Conservation (phyloP, 805 yeast species). For the Yarrowia divulgata region DNA sequence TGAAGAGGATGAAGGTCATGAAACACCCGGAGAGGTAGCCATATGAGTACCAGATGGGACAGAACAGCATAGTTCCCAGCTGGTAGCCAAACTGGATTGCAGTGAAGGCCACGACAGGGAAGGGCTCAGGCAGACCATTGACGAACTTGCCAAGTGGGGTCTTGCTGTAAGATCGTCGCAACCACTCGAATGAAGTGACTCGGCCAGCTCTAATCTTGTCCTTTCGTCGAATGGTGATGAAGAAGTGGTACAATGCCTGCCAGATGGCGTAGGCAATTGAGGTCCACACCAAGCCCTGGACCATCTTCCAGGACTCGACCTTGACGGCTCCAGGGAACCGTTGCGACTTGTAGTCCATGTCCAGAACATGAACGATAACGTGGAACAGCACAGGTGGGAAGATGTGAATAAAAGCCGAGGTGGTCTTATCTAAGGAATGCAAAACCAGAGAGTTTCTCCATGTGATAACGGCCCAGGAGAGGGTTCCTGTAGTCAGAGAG, state of each 20-base stretch:
- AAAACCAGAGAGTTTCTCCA: conserved; percentile 95
- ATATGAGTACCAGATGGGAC: conserved; percentile 86
- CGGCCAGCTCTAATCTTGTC: conserved; percentile 85
- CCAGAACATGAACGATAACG: conserved; percentile 81
- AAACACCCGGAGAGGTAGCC: conserved; percentile 72
- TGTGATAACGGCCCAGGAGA: conserved; percentile 91
- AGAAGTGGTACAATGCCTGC: conserved; percentile 91
- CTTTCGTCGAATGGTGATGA: conserved; percentile 80
- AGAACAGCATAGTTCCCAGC: conserved; percentile 80
- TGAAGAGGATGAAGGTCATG: conserved; percentile 72
- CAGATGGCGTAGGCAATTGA: conserved; percentile 83
- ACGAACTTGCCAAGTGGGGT: conserved; percentile 76
- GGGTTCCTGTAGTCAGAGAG: conserved; percentile 85
- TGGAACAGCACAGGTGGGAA: conserved; percentile 89
- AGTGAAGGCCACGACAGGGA: conserved; percentile 88
- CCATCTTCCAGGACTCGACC: conserved; percentile 73
- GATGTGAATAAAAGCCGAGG: conserved; percentile 88
- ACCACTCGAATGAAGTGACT: conserved; percentile 84
- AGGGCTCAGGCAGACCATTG: conserved; percentile 79
- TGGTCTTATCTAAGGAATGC: conserved; percentile 90
- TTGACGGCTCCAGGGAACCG: conserved; percentile 85
- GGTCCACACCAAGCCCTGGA: conserved; percentile 76
- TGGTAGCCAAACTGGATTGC: conserved; percentile 88
- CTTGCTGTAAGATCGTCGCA: conserved; percentile 73
- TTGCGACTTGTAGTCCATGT: conserved; percentile 56